Evolutionary conservation across 768 basidiomycete genomes (phyloP), one percentile per base, ranked within the genome.

Genomic region (Antrodiella citrinella): DNA sequence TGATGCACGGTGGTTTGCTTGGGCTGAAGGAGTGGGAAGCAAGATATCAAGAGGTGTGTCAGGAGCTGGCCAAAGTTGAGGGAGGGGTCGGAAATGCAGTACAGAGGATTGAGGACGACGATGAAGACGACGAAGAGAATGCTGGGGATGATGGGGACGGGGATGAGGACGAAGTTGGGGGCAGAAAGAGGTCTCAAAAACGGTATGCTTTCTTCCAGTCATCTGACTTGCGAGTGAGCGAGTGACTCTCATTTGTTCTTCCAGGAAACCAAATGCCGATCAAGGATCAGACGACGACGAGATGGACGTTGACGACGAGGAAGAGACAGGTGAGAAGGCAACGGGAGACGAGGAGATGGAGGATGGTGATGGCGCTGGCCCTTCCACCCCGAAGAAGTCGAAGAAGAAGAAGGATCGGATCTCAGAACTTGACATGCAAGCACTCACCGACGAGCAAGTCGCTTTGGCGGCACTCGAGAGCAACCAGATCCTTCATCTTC

Each of bases 1-100:
- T 81, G 13, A 76, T 86, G 69, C 83, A 94, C 59, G 95, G 93
- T 0, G 95, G 93, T 1, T 74, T 77, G 42, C 69, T 99, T 46
- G 79, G 82, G 47, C 67, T 82, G 7, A 72, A 73, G 1, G 77
- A 84, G 54, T 97, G 87, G 82, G 78, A 90, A 57, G 72, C 72
- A 21, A 72, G 86, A 38, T 93, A 92, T 61, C 69, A 77, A 15
- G 71, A 69, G 12, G 74, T 86, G 15, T 72, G 70, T 39, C 70
- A 69, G 30, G 78, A 94, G 60, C 65, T 97, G 56, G 75, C 80
- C 39, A 80, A 81, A 59, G 62, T 93, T 45, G 91, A 95, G 59
- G 71, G 73, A 41, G 67, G 64, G 2, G 71, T 86, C n/a, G 84
- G 79, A 1, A 82, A 85, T 57, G 82, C 72, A 3, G 79, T 82